A percentile compares a stretch with the other conserved stretches of the same genome.
Evolutionary conservation across 208 protist species (phyloP).

Genomic region (Leishmania gerbilli): DNA sequence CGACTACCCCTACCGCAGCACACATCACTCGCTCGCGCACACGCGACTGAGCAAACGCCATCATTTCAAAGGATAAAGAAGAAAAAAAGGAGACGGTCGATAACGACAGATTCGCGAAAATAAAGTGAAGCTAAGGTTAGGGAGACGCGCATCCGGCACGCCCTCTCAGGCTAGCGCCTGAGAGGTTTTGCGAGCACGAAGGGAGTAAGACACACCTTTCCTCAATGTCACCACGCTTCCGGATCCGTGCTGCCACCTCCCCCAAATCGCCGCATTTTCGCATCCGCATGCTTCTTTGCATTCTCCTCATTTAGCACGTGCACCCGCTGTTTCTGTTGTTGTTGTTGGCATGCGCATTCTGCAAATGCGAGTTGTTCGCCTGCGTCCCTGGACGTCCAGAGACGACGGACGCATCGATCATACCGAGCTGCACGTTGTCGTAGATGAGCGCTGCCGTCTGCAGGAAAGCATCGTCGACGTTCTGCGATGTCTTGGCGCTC

Average conservation of each 20-base stretch:
- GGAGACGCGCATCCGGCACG: background rate
- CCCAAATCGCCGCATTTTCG: background rate
- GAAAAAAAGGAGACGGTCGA: background rate
- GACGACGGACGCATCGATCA: slow-evolving; percentile 86
- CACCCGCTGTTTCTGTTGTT: slow-evolving; percentile 9
- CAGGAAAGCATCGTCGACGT: slow-evolving; percentile 97
- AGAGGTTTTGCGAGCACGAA: background rate
- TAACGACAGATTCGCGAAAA: background rate
- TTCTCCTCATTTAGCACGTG: slow-evolving; percentile 1
- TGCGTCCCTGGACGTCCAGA: slow-evolving; percentile 48
- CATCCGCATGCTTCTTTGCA: background rate
- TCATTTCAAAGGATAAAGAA: background rate
- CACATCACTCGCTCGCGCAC: background rate
- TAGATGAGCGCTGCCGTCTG: slow-evolving; percentile 95
- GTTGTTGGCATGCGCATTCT: slow-evolving; percentile 3
- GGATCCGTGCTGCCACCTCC: background rate
- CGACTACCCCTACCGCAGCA: background rate
- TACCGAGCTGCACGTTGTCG: slow-evolving; percentile 95
- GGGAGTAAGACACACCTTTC: no score
- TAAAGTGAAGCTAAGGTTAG: background rate
- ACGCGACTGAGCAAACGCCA: background rate
- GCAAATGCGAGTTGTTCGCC: slow-evolving; percentile 9
- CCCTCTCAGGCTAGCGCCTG: background rate
- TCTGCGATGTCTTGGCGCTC: slow-evolving; percentile 97
- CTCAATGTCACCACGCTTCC: no score